Evolutionary conservation across 306 rosid species (phyloP).

Genomic region (Begonia masoniana): DNA sequence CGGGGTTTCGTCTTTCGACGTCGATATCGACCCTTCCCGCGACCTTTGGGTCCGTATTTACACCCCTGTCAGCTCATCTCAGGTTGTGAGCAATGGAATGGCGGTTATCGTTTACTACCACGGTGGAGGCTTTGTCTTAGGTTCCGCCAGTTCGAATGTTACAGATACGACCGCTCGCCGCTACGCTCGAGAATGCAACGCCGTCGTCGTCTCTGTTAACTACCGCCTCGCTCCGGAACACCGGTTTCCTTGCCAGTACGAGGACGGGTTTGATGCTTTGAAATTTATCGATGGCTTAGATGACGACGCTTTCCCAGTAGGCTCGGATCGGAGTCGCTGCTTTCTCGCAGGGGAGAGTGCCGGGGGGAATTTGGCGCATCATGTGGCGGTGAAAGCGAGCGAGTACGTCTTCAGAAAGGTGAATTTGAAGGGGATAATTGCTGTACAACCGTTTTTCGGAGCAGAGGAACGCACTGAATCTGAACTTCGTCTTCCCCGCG

Average conservation of each 20-base stretch:
- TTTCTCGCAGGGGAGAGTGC: slow-evolving; percentile 25
- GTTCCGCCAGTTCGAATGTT: slow-evolving; percentile 5
- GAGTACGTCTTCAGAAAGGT: slow-evolving; percentile 1
- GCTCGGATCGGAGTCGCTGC: slow-evolving; percentile 6
- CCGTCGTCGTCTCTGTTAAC: slow-evolving; percentile 21
- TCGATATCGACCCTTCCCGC: slow-evolving; percentile 1
- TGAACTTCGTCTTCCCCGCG: slow-evolving; percentile 2
- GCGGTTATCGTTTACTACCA: slow-evolving; percentile 15
- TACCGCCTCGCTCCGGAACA: slow-evolving; percentile 22
- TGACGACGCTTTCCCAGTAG: background rate
- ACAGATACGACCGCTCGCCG: slow-evolving; percentile 6
- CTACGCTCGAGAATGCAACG: slow-evolving; percentile 5
- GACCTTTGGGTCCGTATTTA: slow-evolving; percentile 2
- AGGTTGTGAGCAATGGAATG: background rate
- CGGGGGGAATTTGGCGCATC: slow-evolving; percentile 26
- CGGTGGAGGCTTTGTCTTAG: slow-evolving; percentile 14
- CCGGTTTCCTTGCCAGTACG: slow-evolving; percentile 14
- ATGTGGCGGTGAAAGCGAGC: slow-evolving; percentile 11
- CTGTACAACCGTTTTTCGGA: slow-evolving; percentile 26
- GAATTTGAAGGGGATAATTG: slow-evolving; percentile 4
- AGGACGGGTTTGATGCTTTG: slow-evolving; percentile 22
- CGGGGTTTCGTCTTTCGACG: slow-evolving; percentile 6
- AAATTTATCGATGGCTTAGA: slow-evolving; percentile 8
- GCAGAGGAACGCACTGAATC: slow-evolving; percentile 22
- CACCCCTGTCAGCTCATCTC: background rate